Evolutionary conservation across 202 grass and related monocot species (phyloP).

Genomic region (Sporobolus alterniflorus): DNA sequence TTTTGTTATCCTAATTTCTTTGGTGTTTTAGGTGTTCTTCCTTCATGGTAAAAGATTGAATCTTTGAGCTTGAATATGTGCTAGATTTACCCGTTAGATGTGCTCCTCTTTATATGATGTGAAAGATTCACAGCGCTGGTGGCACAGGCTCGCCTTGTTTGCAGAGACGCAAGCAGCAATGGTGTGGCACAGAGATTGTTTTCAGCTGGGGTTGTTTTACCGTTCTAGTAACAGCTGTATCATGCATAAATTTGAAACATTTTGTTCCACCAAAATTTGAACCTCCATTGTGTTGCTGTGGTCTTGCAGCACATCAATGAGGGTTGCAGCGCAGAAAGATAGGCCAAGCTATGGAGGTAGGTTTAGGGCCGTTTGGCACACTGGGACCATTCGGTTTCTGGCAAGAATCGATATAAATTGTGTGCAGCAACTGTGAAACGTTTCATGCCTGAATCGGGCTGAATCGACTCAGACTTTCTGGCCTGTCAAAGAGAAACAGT

Average conservation of each 20-base stretch:
- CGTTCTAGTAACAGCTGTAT: not conserved
- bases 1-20: not conserved
- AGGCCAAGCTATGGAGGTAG: no score
- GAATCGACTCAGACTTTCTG: no score
- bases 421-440: no score
- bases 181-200: not conserved
- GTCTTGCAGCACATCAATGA: not conserved
- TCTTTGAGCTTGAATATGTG: not conserved
- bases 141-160: not conserved
- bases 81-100: not conserved
- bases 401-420: no score
- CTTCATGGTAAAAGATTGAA: not conserved
- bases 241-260: not conserved
- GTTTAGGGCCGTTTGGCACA: no score
- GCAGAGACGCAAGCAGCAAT: not conserved
- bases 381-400: no score
- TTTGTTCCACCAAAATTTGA: not conserved
- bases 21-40: not conserved
- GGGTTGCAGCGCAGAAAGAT: not conserved
- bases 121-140: not conserved
- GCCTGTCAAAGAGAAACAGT: no score
- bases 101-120: not conserved
- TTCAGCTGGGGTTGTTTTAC: not conserved
- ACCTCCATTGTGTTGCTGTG: not conserved
- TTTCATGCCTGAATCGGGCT: no score